Evolutionary conservation across 139 green algal species (phyloP), one percentile per base, ranked within the genome.

Genomic region (Chlorella ohadii): DNA sequence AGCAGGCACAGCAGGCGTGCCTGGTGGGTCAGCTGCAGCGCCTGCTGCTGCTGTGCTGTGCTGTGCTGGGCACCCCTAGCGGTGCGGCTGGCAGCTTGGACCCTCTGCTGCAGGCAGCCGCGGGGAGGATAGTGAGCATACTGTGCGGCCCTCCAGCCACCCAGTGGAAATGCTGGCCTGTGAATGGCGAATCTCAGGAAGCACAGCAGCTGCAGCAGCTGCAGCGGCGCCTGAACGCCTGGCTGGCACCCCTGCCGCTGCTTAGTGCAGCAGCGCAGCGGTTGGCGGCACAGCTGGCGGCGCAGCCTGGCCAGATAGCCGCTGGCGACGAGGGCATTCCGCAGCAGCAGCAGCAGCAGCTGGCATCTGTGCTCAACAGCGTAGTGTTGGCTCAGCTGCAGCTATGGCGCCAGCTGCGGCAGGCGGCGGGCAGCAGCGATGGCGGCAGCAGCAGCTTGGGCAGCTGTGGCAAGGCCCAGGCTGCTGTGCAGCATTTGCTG

Each of bases 251-350:
- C 31, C 51, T 63, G 66, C 77, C 82, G 22, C 39, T 79, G 33
- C 71, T 94, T 31, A 39, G 72, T 20, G 13, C 84, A 22, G 82
- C 81, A 19, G 73, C 85, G 22, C 59, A 78, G 47, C 72, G 80
- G 3, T 23, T 87, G 0, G 81, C 66, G 36, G 65, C 81, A 7
- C 44, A 66, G 27, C 33, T 79, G 25, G 13, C 7, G 9, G 6
- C 9, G 44, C 44, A 51, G 56, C 9, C 78, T 34, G 65, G 68
- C 39, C 12, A 20, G 20, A n/a, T 63, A 71, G 64, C 36, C 23
- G 27, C 71, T 39, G 31, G 16, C 20, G 56, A 23, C 15, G 19
- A 31, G 25, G 22, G 17, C 4, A 12, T 27, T 17, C 4, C 68
- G 78, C 61, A 17, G 65, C 55, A 17, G 33, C 55, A 78, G 65